Percentiles rank a stretch among this genome's conserved stretches.
Evolutionary conservation across 495 filamentous ascomycete species (phyloP).

Genomic region (Trichocladium uniseriatum): DNA sequence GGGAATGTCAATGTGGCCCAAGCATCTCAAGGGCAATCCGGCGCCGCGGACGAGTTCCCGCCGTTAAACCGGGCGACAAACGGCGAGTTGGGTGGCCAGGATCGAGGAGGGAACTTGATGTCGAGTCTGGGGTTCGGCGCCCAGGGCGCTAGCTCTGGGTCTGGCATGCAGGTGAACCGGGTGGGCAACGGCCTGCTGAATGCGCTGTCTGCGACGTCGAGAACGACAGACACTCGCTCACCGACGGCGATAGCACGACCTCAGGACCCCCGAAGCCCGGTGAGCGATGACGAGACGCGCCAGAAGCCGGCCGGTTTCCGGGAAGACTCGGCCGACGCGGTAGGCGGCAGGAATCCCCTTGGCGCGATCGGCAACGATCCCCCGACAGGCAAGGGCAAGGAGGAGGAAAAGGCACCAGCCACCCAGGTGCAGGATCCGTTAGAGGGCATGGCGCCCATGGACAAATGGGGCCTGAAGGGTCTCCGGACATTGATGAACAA

Average conservation of each 20-base stretch:
- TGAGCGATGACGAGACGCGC: conserved; percentile 30
- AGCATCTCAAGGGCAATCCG: conserved; percentile 55
- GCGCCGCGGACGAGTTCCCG: conserved; percentile 74
- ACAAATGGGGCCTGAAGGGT: conserved; percentile 74
- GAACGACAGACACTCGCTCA: conserved; percentile 33
- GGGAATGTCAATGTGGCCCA: conserved; percentile 43
- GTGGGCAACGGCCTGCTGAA: conserved; percentile 50
- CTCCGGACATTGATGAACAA: conserved; percentile 70
- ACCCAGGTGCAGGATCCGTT: conserved; percentile 47
- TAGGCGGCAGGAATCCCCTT: conserved; percentile 28
- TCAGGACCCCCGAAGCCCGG: conserved; percentile 33
- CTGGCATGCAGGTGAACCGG: conserved; percentile 24
- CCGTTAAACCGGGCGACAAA: conserved; percentile 63
- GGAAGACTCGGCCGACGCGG: conserved; percentile 33
- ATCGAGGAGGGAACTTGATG: conserved; percentile 53
- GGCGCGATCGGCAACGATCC: conserved; percentile 40
- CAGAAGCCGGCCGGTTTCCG: conserved; percentile 37
- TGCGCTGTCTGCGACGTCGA: conserved; percentile 44
- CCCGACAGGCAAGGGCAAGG: conserved; percentile 33
- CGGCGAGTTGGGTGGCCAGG: conserved; percentile 61
- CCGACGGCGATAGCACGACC: conserved; percentile 30
- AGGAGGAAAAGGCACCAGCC: conserved; percentile 28
- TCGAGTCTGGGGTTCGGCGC: conserved; percentile 56
- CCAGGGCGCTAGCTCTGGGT: conserved; percentile 24
- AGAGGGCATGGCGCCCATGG: conserved; percentile 66